These are phyloP conservation scores for Neofusicoccum ribis DNA, from an alignment of 2,329 filamentous ascomycete species.

Conservation along the genomic window DNA sequence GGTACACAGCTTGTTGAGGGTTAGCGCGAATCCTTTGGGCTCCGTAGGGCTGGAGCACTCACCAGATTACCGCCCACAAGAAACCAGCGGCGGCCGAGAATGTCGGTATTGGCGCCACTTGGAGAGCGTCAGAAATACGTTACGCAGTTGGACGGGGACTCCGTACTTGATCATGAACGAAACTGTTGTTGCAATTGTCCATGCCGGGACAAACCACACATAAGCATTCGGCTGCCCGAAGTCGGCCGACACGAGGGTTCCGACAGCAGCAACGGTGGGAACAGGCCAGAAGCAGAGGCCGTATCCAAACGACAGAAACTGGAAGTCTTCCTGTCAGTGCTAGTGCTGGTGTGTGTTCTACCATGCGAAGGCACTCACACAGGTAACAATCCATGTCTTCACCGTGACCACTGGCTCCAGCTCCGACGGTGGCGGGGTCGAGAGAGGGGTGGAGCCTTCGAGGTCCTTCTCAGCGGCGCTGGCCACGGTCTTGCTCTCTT, in stretches of 20 bases:
- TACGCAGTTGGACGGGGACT: no score
- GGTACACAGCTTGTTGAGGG: neutral
- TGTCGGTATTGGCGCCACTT: conserved; percentile 46
- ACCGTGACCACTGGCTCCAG: conserved; percentile 4
- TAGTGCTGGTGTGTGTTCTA: neutral
- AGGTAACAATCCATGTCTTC: conserved; percentile 9
- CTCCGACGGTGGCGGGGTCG: neutral
- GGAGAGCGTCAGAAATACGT: no score
- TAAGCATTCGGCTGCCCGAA: conserved; percentile 6
- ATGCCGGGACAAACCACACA: conserved; percentile 28
- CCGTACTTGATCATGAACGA: conserved; percentile 23
- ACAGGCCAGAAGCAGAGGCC: conserved; percentile 33
- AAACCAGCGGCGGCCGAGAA: conserved; percentile 51
- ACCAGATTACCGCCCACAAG: conserved; percentile 46
- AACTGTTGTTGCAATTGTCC: conserved; percentile 25
- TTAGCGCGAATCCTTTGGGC: neutral
- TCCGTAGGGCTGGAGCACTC: conserved; percentile 17
- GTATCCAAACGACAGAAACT: conserved; percentile 30
- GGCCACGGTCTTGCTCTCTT: neutral
- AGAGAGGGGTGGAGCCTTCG: neutral
- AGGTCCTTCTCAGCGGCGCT: neutral
- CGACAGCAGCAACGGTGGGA: conserved; percentile 29
- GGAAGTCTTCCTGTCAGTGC: no score
- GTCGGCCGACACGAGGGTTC: conserved; percentile 17
- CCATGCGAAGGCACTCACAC: neutral